A percentile compares a stretch with the other conserved stretches of the same genome.
Evolutionary conservation across 2,329 filamentous ascomycete species (phyloP).

Genomic region (Nigrospora sphaerica): DNA sequence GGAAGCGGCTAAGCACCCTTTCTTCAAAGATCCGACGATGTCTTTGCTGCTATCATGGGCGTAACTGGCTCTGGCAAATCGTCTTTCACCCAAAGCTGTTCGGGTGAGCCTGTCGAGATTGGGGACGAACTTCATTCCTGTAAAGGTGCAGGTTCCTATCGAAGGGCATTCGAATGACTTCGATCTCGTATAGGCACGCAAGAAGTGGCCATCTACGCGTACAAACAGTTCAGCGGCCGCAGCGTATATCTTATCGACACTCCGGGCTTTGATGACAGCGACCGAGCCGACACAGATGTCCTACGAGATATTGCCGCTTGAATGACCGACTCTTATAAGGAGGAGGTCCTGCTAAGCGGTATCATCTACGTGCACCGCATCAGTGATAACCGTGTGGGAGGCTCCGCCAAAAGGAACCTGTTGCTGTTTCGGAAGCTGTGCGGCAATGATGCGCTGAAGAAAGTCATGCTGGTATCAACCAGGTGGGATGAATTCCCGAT

Average conservation of each 20-base stretch:
- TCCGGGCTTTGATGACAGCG: constrained; percentile 23
- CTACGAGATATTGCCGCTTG: constrained; percentile 18
- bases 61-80: neutral
- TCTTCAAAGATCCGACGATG: neutral
- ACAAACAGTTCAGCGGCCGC: neutral
- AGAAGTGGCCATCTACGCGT: too few species aligned
- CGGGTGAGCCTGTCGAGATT: too few species aligned
- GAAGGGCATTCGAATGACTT: too few species aligned
- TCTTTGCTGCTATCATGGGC: neutral
- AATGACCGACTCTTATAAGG: constrained; percentile 14
- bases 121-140: too few species aligned
- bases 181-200: too few species aligned
- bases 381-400: constrained; percentile 15
- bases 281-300: constrained; percentile 18
- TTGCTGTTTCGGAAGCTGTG: constrained; percentile 17
- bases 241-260: constrained; percentile 21
- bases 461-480: too few species aligned
- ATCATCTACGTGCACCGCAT: constrained; percentile 26
- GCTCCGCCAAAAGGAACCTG: constrained; percentile 11
- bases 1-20: too few species aligned
- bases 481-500: too few species aligned
- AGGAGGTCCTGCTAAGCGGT: constrained; percentile 15
- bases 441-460: too few species aligned
- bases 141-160: too few species aligned
- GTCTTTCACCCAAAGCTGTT: too few species aligned